These are phyloP conservation scores for Blastobotrys robertii DNA, from an alignment of 805 yeast species.

Conservation along the genomic window DNA sequence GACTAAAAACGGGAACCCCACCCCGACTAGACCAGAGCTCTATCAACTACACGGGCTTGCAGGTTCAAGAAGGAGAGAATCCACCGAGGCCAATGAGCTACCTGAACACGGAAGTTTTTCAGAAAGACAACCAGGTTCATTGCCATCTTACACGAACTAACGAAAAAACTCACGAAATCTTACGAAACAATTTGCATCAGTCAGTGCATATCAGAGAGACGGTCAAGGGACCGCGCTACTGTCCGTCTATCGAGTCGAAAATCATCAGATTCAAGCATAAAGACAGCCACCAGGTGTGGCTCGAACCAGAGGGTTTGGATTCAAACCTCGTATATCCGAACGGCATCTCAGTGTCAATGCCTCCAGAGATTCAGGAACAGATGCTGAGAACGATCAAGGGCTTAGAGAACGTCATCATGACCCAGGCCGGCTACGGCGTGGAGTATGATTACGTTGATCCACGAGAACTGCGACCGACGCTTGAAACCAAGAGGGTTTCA, in stretches of 20 bases:
- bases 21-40: slow-evolving; percentile 70
- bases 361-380: slow-evolving; percentile 75
- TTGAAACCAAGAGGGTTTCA: slow-evolving; percentile 70
- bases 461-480: slow-evolving; percentile 61
- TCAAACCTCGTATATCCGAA: slow-evolving; percentile 88
- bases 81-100: slow-evolving; percentile 90
- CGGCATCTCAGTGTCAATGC: slow-evolving; percentile 95
- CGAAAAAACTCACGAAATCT: slow-evolving; percentile 56
- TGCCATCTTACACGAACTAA: slow-evolving; percentile 81
- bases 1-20: slow-evolving; percentile 96
- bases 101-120: slow-evolving; percentile 57
- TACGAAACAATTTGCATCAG: slow-evolving; percentile 62
- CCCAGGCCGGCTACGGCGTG: slow-evolving; percentile 98
- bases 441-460: slow-evolving; percentile 97
- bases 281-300: slow-evolving; percentile 74
- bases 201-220: slow-evolving; percentile 89
- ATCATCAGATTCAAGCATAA: slow-evolving; percentile 72
- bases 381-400: slow-evolving; percentile 78
- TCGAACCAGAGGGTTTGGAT: slow-evolving; percentile 92
- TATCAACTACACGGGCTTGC: slow-evolving; percentile 56
- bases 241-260: slow-evolving; percentile 94
- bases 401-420: slow-evolving; percentile 74
- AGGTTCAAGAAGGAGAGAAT: slow-evolving; percentile 67
- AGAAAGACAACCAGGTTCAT: slow-evolving; percentile 45
- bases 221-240: slow-evolving; percentile 92